Evolutionary conservation across 1,284 basidiomycete genomes (phyloP).

Genomic region (Cystobasidium sp.): DNA sequence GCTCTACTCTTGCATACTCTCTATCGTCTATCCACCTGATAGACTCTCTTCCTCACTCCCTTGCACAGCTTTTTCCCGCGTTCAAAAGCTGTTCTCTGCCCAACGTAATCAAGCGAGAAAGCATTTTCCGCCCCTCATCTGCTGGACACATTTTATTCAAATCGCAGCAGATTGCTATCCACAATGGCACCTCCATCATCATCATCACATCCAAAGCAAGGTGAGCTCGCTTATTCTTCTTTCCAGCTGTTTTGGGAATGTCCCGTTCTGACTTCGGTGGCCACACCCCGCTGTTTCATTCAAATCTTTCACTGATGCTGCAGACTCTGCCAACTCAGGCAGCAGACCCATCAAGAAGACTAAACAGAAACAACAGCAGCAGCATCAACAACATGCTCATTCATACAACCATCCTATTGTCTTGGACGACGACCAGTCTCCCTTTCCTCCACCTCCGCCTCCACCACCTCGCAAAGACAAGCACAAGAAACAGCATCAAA

Average conservation of each 20-base stretch:
- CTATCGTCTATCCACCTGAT: not conserved
- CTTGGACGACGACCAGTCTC: conserved; percentile 31
- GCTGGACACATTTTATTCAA: not conserved
- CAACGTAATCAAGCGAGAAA: not conserved
- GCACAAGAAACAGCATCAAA: conserved; percentile 37
- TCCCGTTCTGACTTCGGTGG: no score
- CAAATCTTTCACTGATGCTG: not conserved
- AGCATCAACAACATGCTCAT: conserved; percentile 20
- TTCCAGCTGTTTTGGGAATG: not conserved
- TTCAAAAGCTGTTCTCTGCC: not conserved
- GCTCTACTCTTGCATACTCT: not conserved
- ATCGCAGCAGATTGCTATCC: not conserved
- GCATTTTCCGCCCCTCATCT: conserved; percentile 17
- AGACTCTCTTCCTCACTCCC: not conserved
- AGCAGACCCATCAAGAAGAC: conserved; percentile 21
- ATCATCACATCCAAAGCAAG: not conserved
- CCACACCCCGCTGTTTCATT: not conserved
- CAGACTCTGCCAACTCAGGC: conserved; percentile 8
- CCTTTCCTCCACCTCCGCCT: conserved; percentile 7
- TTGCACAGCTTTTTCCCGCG: not conserved
- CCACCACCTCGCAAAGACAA: conserved; percentile 35
- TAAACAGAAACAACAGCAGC: conserved; percentile 20
- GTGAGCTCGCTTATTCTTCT: not conserved
- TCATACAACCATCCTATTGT: conserved; percentile 10
- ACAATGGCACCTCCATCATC: conserved; percentile 2